These are phyloP conservation scores for Venustampulla echinocandica DNA, from an alignment of 495 filamentous ascomycete genomes.

Conservation along the genomic window DNA sequence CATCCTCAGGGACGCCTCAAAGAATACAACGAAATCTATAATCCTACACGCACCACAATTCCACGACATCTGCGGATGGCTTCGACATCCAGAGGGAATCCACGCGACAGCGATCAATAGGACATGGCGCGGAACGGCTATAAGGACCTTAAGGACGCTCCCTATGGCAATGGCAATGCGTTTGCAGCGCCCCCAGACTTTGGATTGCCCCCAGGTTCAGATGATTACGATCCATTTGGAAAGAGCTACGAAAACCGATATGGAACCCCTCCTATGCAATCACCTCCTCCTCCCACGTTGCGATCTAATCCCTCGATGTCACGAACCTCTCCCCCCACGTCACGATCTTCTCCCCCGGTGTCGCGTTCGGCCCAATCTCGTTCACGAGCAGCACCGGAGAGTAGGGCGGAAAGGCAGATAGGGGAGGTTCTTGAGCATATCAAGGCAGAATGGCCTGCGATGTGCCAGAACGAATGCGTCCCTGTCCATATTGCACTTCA, in stretches of 20 bases:
- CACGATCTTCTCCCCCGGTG: conserved; percentile 7
- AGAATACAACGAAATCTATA: too few species aligned
- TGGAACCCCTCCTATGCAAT: conserved; percentile 11
- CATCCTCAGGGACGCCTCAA: not conserved
- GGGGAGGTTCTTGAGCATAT: conserved; percentile 38
- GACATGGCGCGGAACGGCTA: conserved; percentile 22
- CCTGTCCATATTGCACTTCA: conserved; percentile 89
- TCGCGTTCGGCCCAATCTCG: conserved; percentile 4
- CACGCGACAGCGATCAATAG: conserved; percentile 12
- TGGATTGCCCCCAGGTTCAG: conserved; percentile 3
- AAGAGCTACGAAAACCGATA: conserved; percentile 16
- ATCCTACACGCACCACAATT: too few species aligned
- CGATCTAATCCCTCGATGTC: too few species aligned
- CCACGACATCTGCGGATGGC: conserved; percentile 12
- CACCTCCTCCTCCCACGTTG: conserved; percentile 8
- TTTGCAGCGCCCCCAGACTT: conserved; percentile 7
- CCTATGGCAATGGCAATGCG: conserved; percentile 17
- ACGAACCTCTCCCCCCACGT: conserved; percentile 10
- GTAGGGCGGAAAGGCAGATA: conserved; percentile 22
- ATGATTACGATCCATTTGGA: conserved; percentile 23
- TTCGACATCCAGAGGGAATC: conserved; percentile 4
- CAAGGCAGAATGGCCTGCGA: conserved; percentile 80
- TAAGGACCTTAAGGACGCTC: conserved; percentile 14
- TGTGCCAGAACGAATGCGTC: conserved; percentile 78
- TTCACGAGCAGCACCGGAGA: conserved; percentile 10